A percentile compares a stretch with the other conserved stretches of the same genome.
These are phyloP conservation scores for Mortierella polycephala DNA, from an alignment of 371 early-diverging fungal genomes.

Conservation along the genomic window DNA sequence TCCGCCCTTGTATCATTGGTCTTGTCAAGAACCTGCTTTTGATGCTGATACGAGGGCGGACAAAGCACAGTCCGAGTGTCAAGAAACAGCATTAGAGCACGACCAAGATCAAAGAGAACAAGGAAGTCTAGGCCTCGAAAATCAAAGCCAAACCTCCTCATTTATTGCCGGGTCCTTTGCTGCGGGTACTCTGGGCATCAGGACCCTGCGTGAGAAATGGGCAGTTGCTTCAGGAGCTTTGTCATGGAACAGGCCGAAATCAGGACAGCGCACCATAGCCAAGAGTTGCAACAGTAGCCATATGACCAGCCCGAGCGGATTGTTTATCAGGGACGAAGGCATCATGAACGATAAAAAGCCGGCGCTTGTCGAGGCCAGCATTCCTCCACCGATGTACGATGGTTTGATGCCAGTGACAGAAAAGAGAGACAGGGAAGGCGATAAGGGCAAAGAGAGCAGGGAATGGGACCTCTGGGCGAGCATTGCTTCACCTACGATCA, in stretches of 20 bases:
- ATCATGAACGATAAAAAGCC: slow-evolving; percentile 51
- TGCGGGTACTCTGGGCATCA: slow-evolving; percentile 42
- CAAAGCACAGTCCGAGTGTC: slow-evolving; percentile 11
- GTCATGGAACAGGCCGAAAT: slow-evolving; percentile 33
- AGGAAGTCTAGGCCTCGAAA: slow-evolving; percentile 4
- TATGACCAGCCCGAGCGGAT: slow-evolving; percentile 39
- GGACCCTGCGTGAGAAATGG: slow-evolving; percentile 47
- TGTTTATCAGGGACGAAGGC: slow-evolving; percentile 38
- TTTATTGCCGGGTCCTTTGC: slow-evolving; percentile 44
- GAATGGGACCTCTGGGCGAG: slow-evolving; percentile 28
- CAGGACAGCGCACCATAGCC: slow-evolving; percentile 10
- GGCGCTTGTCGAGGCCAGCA: slow-evolving; percentile 34
- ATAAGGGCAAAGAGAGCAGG: slow-evolving; percentile 6
- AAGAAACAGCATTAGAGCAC: neutral
- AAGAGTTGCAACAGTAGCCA: slow-evolving; percentile 15
- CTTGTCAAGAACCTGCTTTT: neutral
- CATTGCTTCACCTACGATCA: slow-evolving; percentile 12
- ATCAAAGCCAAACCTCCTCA: slow-evolving; percentile 42
- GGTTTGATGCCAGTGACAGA: slow-evolving; percentile 10
- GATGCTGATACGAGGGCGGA: slow-evolving; percentile 3
- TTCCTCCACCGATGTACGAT: slow-evolving; percentile 24
- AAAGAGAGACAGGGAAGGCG: neutral
- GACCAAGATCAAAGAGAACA: neutral
- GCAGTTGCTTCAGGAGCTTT: slow-evolving; percentile 42
- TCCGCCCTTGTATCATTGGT: no score